Base-by-base conservation (phyloP, 331 rosid species). In the Malus hybrid region DNA sequence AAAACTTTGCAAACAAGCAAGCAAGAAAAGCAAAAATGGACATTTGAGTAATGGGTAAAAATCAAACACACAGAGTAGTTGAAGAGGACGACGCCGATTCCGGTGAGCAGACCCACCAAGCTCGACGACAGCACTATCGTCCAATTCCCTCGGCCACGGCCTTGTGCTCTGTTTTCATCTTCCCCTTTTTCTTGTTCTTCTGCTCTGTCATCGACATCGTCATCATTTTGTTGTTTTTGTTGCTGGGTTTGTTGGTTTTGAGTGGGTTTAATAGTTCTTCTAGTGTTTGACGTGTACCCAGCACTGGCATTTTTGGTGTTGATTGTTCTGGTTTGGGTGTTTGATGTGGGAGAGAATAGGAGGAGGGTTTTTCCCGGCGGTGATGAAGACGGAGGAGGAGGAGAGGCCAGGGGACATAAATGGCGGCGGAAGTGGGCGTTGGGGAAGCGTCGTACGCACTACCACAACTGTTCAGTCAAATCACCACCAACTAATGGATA, bases 91-190 rank as follows among this genome's bases (percentile, higher is more conserved):
- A 24, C 24, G 24, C 24, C 24, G 24, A 24, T 24, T 24, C 24
- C 24, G 24, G 24, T 24, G 24, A 24, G 24, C 24, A 24, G 24
- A 24, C 24, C 24, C 24, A 24, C 24, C 24, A 24, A 24, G 24
- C 24, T 24, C 24, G 24, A 24, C 24, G 24, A 24, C 24, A 24
- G 24, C 24, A 24, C 24, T 24, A 90, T 87, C 0, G 87, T 85
- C 64, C 90, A 81, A 65, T 80, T 83, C 74, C 88, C 87, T 75
- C 71, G 71, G 79, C 71, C 74, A 22, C 56, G 69, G 78, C 32
- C 72, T 74, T 79, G 81, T 9, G 76, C 54, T 2, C 55, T 13
- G 2, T 18, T 72, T 3, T 39, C 79, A 14, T 48, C 74, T 32
- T 75, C 82, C 44, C 66, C 70, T 6, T 31, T 39, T 34, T 74